Percentiles rank a stretch among this genome's conserved stretches.
phyloP scores from a whole-genome alignment of 805 yeast species.

The Pichia rugopelliculosa region DNA sequence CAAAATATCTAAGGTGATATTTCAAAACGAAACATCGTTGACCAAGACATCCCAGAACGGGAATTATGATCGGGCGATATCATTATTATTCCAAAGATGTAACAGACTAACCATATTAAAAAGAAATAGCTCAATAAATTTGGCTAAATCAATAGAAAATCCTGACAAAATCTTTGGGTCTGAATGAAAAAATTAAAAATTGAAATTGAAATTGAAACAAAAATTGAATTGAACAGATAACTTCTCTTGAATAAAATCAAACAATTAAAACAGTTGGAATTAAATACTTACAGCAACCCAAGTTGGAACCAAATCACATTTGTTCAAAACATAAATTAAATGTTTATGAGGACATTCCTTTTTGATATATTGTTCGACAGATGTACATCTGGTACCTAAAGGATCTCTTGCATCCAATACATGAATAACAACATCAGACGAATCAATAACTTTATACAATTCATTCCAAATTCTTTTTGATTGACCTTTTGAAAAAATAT shows the following conservation, averaged over 20 bases:
- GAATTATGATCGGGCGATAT: slow-evolving; percentile 39
- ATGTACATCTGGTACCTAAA: slow-evolving; percentile 86
- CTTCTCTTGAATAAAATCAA: not conserved
- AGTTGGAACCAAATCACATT: slow-evolving; percentile 97
- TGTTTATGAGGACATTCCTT: slow-evolving; percentile 97
- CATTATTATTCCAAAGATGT: slow-evolving; percentile 91
- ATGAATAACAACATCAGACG: slow-evolving; percentile 94
- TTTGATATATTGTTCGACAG: slow-evolving; percentile 86
- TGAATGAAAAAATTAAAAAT: slow-evolving; percentile 10
- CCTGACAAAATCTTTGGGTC: slow-evolving; percentile 88
- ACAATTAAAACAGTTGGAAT: slow-evolving; percentile 10
- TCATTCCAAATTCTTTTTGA: slow-evolving; percentile 99
- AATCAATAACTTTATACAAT: slow-evolving; percentile 91
- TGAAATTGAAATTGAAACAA: slow-evolving; percentile 1
- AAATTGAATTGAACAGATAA: slow-evolving; percentile 6
- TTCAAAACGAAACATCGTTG: slow-evolving; percentile 35
- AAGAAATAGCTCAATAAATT: slow-evolving; percentile 12
- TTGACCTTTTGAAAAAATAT: slow-evolving; percentile 94
- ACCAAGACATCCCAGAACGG: slow-evolving; percentile 40
- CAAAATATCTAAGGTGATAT: slow-evolving; percentile 30
- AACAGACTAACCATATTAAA: slow-evolving; percentile 76
- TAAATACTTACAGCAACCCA: slow-evolving; percentile 98
- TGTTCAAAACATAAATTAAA: slow-evolving; percentile 86
- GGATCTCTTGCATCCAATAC: slow-evolving; percentile 98
- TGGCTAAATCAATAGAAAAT: slow-evolving; percentile 30